Evolutionary conservation across 2,329 filamentous ascomycete species (phyloP).

Genomic region (Venturia asperata): DNA sequence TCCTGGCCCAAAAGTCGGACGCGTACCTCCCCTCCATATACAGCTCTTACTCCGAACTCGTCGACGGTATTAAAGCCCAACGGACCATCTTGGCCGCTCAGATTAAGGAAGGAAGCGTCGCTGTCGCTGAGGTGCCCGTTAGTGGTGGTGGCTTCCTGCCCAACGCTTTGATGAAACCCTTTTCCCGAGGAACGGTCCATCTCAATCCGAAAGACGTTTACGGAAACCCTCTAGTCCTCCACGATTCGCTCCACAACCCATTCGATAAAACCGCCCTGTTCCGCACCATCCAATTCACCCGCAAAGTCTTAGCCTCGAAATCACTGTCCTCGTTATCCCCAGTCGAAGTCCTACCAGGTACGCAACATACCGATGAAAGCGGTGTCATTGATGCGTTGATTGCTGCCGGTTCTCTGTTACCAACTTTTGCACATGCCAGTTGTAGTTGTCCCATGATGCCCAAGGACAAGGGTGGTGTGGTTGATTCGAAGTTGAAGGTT

Average conservation of each 20-base stretch:
- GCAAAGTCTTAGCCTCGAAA: not conserved
- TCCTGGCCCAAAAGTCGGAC: not conserved
- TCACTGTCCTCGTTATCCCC: not conserved
- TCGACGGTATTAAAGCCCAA: not conserved
- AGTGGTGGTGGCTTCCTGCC: not conserved
- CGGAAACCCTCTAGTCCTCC: slow-evolving; percentile 2
- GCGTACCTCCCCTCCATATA: slow-evolving; percentile 1
- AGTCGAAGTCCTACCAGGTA: not conserved
- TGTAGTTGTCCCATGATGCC: slow-evolving; percentile 30
- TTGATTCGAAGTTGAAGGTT: slow-evolving; percentile 22
- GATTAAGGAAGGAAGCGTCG: not conserved
- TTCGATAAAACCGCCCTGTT: not conserved
- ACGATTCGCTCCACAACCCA: not conserved
- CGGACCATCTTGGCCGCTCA: not conserved
- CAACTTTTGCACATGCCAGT: slow-evolving; percentile 24
- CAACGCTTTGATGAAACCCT: slow-evolving; percentile 17
- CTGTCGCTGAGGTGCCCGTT: not conserved
- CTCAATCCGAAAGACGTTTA: slow-evolving; percentile 21
- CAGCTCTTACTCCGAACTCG: not conserved
- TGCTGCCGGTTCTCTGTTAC: not conserved
- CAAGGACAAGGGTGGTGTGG: slow-evolving; percentile 25
- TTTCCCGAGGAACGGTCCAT: slow-evolving; percentile 29
- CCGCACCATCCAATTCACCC: not conserved
- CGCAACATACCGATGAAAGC: not conserved
- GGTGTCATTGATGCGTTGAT: not conserved